Base-by-base conservation (phyloP, 371 early-diverging fungal species). In the Basidiobolus meristosporus region DNA sequence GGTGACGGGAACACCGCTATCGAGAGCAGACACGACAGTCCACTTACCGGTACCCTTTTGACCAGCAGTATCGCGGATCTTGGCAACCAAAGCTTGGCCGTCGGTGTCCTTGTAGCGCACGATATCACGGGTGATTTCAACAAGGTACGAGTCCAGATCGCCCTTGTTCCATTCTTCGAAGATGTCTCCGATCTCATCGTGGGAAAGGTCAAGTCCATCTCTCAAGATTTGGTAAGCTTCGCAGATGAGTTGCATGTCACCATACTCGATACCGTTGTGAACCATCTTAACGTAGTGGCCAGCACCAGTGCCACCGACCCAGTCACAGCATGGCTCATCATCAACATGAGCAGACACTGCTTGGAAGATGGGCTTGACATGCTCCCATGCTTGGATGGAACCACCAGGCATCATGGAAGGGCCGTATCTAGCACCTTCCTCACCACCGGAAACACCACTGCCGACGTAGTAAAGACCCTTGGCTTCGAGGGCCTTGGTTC, bases 261-360 rank as follows among this genome's bases (percentile, higher is more conserved):
- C 98, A 60, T 99, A 99, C 62, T 99, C 98, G 52, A 99, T 99
- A 56, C 98, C 98, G 68, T 98, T 99, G 78, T 98, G 98, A 35
- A 99, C 98, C 92, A 97, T 98, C 77, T 99, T 98, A 56, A 99
- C 98, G 62, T 93, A 97, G 73, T 99, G 98, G 23, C 98, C 99
- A 26, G 98, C 83, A 33, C 98, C 99, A 35, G 83, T 78, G 48
- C 85, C 84, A 46, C 99, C 98, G 43, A 99, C 91, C 93, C 97
- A 96, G 64, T 92, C 92, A 60, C 98, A 98, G 79, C 98, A 99
- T 34, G 96, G 84, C 49, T 81, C 77, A 44, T 76, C 77, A 52
- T 73, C 74, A 39, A 69, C 67, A 47, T 84, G 82, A 57, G 95
- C 97, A 43, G 97, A 64, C 49, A 96, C 84, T 33, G 79, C 77